phyloP scores from a whole-genome alignment of 2,329 filamentous ascomycete species.

The Claviceps sp. region DNA sequence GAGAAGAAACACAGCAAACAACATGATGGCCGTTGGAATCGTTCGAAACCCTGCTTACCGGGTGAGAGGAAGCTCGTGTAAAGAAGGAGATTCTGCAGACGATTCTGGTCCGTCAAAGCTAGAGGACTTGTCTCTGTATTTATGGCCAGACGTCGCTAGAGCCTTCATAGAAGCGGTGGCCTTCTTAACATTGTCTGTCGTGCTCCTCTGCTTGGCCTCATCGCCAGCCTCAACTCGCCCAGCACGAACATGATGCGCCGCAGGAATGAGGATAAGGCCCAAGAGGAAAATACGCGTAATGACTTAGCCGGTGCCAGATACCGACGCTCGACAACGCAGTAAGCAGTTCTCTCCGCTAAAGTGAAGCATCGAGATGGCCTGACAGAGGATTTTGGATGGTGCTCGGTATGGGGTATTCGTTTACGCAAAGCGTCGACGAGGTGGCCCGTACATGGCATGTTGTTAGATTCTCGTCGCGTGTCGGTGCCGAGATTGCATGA shows the following conservation, averaged over 20 bases:
- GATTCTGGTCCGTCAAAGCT: conserved; percentile 1
- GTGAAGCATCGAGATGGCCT: no score
- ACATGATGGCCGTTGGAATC: conserved; percentile 8
- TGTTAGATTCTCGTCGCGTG: no score
- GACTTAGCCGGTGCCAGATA: no score
- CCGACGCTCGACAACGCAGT: no score
- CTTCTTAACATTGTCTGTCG: conserved; percentile 4
- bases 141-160: conserved; percentile 12
- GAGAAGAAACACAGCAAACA: conserved; percentile 7
- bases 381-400: no score
- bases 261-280: not conserved
- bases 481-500: no score
- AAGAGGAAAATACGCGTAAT: not conserved
- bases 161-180: conserved; percentile 6
- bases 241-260: not conserved
- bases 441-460: no score
- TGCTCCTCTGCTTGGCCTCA: not conserved
- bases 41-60: conserved; percentile 6
- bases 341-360: no score
- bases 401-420: no score
- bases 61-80: not conserved
- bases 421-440: no score
- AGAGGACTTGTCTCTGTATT: conserved; percentile 17
- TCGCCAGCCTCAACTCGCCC: not conserved
- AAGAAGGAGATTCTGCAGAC: not conserved